Percentiles rank a stretch among this genome's conserved stretches.
These are phyloP conservation scores for Ogataea haglerorum DNA, from an alignment of 805 yeast genomes.

Conservation along the genomic window DNA sequence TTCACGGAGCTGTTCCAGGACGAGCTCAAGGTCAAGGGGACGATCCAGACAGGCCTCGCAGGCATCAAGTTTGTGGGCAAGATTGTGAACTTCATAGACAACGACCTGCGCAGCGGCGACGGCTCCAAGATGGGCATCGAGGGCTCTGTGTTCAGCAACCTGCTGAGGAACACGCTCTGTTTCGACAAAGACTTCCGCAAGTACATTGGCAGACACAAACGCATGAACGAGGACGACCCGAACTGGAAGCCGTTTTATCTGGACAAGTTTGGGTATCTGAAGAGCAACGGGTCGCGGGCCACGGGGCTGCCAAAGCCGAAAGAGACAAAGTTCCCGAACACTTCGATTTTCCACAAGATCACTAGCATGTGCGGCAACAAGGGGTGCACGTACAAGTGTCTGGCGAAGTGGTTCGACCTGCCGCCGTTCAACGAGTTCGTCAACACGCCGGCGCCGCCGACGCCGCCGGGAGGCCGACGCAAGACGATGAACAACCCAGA, in stretches of 20 bases:
- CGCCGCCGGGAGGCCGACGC: slow-evolving; percentile 30
- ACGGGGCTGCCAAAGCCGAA: slow-evolving; percentile 9
- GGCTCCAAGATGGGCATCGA: slow-evolving; percentile 26
- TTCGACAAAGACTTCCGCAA: slow-evolving; percentile 23
- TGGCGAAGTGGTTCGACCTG: slow-evolving; percentile 35
- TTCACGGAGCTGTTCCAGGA: slow-evolving; percentile 20
- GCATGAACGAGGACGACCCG: slow-evolving; percentile 8
- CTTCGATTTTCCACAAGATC: slow-evolving; percentile 29
- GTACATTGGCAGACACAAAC: slow-evolving; percentile 26
- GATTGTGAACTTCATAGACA: slow-evolving; percentile 29
- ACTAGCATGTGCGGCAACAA: slow-evolving; percentile 26
- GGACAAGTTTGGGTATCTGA: slow-evolving; percentile 29
- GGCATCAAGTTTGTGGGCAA: slow-evolving; percentile 27
- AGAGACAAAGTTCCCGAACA: slow-evolving; percentile 29
- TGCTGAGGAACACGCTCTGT: slow-evolving; percentile 29
- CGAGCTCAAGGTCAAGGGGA: slow-evolving; percentile 18
- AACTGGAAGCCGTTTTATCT: slow-evolving; percentile 30
- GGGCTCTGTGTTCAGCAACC: slow-evolving; percentile 29
- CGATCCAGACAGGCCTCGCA: slow-evolving; percentile 20
- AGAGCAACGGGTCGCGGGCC: slow-evolving; percentile 9
- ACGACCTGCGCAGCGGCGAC: slow-evolving; percentile 28
- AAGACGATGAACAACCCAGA: slow-evolving; percentile 31
- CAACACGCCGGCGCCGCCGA: slow-evolving; percentile 33
- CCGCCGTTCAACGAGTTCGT: slow-evolving; percentile 36
- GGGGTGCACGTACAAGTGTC: slow-evolving; percentile 25